Base-by-base conservation (phyloP, 1,139 yeast species). In the Yamadazyma sp. region DNA sequence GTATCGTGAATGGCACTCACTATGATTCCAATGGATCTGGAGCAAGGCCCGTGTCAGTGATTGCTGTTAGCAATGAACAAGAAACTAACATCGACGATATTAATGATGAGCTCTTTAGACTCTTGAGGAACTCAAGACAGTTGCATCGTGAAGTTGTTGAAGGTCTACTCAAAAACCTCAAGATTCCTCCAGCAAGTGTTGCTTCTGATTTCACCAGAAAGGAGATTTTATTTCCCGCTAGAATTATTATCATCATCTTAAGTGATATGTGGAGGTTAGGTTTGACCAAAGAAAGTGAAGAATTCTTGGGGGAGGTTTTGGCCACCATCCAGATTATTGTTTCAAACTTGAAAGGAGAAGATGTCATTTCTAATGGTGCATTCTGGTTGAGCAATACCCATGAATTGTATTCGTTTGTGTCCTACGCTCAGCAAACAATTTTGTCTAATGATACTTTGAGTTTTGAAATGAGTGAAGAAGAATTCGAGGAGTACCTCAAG, bases 201-300 rank as follows among this genome's bases (percentile, higher is more conserved):
- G 87, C 89, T 37, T 82, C 87, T 32, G 89, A 85, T 56, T 73
- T 88, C 48, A 82, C 94, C 12, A 77, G 89, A 55, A 88, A 90
- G 60, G 98, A 94, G 61, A 95, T 92, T 26, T 73, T 92, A 39
- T 92, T 89, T 81, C 99, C 98, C 30, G 95, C 97, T 2, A 83
- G 97, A 69, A 87, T 92, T 46, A 83, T 92, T 53, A 90, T 92
- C 52, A 85, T 94, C 48, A 85, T 92, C 31, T 75, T 92, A 45
- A 84, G 95, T 53, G 98, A 94, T 62, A 89, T 92, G 98, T 92
- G 99, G 99, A 80, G 97, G 64, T 73, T 90, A 42, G 97, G 98
- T 2, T 76, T 89, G 53, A 89, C 96, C 27, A 83, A 86, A 51
- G 96, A 90, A 62, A 82, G 94, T 55, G 98, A 92, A 67, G 83